A percentile compares a stretch with the other conserved stretches of the same genome.
phyloP scores from a whole-genome alignment of 495 filamentous ascomycete genomes.

The Xylaria cubensis region DNA sequence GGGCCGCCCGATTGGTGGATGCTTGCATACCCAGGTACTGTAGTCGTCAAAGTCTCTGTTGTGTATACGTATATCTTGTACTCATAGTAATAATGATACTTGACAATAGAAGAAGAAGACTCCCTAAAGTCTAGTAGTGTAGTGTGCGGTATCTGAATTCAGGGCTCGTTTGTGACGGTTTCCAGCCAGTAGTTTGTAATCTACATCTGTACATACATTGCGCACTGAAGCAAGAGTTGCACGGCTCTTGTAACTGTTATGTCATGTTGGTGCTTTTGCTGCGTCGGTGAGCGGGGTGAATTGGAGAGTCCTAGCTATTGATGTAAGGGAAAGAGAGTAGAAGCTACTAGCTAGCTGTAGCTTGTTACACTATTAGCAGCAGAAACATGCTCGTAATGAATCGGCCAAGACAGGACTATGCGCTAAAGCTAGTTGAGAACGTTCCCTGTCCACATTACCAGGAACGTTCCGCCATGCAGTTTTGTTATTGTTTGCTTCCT shows the following conservation, averaged over 20 bases:
- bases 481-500: conserved; percentile 4
- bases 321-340: no score
- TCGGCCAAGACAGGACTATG: neutral
- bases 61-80: neutral
- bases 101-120: neutral
- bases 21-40: neutral
- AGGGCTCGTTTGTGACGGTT: neutral
- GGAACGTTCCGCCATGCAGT: neutral
- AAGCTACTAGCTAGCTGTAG: neutral
- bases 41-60: neutral
- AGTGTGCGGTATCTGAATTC: neutral
- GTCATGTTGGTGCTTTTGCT: conserved; percentile 13
- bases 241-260: neutral
- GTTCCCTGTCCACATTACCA: neutral
- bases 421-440: conserved; percentile 16
- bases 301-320: conserved; percentile 4
- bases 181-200: neutral
- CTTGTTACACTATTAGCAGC: conserved; percentile 1
- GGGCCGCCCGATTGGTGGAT: conserved; percentile 2
- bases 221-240: conserved; percentile 1
- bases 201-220: neutral
- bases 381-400: neutral
- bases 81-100: neutral
- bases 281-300: conserved; percentile 20
- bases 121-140: neutral